A percentile compares a stretch with the other conserved stretches of the same genome.
Evolutionary conservation across 768 basidiomycete genomes (phyloP).

Genomic region (Leccinum ochraceum): DNA sequence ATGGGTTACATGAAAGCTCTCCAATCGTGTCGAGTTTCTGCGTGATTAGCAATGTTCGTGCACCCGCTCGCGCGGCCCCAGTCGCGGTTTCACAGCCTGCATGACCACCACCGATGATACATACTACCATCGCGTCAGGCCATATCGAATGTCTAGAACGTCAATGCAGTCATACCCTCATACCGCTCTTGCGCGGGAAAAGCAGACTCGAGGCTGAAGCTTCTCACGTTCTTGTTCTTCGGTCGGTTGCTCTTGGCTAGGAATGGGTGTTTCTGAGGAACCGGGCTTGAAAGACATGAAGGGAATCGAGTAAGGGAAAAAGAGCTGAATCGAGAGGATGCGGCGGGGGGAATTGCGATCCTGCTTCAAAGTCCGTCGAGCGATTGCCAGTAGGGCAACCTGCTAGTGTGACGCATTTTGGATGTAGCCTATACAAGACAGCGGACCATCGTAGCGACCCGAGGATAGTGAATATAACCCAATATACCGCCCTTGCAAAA

Average conservation of each 20-base stretch:
- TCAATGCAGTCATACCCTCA: constrained; percentile 22
- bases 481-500: constrained; percentile 4
- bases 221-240: constrained; percentile 1
- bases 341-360: background rate
- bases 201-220: constrained; percentile 1
- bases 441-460: no score
- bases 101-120: constrained; percentile 90
- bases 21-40: constrained; percentile 82
- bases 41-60: constrained; percentile 77
- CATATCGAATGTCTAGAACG: constrained; percentile 20
- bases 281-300: background rate
- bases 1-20: constrained; percentile 88
- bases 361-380: constrained; percentile 8
- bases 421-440: background rate
- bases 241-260: background rate
- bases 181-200: constrained; percentile 12
- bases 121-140: constrained; percentile 55
- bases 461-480: background rate
- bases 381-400: constrained; percentile 1
- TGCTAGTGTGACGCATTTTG: constrained; percentile 7
- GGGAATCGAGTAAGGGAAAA: background rate
- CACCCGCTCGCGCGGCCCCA: constrained; percentile 81
- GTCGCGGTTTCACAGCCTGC: constrained; percentile 93
- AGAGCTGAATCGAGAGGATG: background rate
- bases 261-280: background rate